A percentile compares a stretch with the other conserved stretches of the same genome.
phyloP scores from a whole-genome alignment of 345 rosid genomes.

The Pseudoturritis turrita region DNA sequence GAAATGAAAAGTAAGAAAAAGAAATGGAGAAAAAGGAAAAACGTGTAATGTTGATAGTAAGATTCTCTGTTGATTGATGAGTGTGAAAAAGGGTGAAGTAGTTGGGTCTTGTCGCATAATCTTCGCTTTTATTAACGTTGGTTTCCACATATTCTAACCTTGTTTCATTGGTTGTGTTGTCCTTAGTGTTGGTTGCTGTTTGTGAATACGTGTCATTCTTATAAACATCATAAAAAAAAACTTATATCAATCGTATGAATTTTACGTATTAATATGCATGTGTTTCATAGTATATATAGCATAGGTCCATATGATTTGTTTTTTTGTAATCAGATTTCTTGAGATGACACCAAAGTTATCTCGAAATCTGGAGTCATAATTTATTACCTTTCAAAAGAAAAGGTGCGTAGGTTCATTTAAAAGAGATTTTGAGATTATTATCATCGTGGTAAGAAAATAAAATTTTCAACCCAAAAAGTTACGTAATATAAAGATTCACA shows the following conservation, averaged over 20 bases:
- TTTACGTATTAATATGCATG: slow-evolving; percentile 9
- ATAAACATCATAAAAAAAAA: background rate
- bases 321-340: background rate
- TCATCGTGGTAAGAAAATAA: background rate
- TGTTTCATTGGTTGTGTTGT: slow-evolving; percentile 11
- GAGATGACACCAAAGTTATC: background rate
- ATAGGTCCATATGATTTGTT: background rate
- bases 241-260: background rate
- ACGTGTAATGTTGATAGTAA: slow-evolving; percentile 24
- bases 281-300: background rate
- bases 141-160: slow-evolving; percentile 19
- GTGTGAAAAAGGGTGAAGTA: slow-evolving; percentile 17
- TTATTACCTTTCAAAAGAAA: background rate
- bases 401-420: background rate
- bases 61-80: slow-evolving; percentile 31
- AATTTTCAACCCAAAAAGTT: background rate
- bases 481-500: background rate
- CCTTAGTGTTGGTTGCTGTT: slow-evolving; percentile 12
- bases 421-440: background rate
- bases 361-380: background rate
- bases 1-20: slow-evolving; percentile 10
- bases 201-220: slow-evolving; percentile 12
- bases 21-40: background rate
- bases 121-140: slow-evolving; percentile 25
- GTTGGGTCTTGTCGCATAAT: slow-evolving; percentile 35